Percentiles rank a stretch among this genome's conserved stretches.
These are phyloP conservation scores for Juncus effusus DNA, from an alignment of 176 grass and related monocot genomes.

Conservation along the genomic window DNA sequence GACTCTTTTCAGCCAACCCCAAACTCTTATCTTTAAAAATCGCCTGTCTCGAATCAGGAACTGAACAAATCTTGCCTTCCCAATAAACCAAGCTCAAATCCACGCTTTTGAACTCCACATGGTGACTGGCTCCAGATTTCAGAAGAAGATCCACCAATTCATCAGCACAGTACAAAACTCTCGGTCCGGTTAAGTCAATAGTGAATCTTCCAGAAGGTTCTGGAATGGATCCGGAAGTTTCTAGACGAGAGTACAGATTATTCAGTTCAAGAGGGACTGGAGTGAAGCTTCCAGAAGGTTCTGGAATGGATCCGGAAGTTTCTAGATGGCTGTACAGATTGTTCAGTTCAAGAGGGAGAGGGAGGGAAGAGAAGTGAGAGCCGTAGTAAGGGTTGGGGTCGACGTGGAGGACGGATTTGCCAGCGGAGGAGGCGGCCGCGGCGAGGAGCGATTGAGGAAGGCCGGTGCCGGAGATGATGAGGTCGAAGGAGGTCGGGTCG, in stretches of 20 bases:
- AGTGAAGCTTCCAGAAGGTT: neutral
- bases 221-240: constrained; percentile 43
- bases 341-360: constrained; percentile 29
- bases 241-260: constrained; percentile 47
- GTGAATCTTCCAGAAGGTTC: constrained; percentile 55
- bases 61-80: constrained; percentile 60
- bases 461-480: constrained; percentile 73
- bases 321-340: neutral
- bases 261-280: constrained; percentile 39
- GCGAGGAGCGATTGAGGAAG: constrained; percentile 71
- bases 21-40: constrained; percentile 76
- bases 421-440: constrained; percentile 55
- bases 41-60: constrained; percentile 68
- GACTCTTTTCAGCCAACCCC: constrained; percentile 51
- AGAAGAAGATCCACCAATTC: constrained; percentile 70
- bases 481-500: constrained; percentile 71
- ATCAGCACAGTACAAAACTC: constrained; percentile 83
- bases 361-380: constrained; percentile 76
- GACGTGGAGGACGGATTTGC: constrained; percentile 85
- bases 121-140: constrained; percentile 62
- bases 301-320: constrained; percentile 31
- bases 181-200: constrained; percentile 60
- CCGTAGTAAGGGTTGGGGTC: constrained; percentile 81
- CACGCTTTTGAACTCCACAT: constrained; percentile 90
- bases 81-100: constrained; percentile 69